phyloP scores from a whole-genome alignment of 108 stramenopile species.

The Mayamaea pseudoterrestris region DNA sequence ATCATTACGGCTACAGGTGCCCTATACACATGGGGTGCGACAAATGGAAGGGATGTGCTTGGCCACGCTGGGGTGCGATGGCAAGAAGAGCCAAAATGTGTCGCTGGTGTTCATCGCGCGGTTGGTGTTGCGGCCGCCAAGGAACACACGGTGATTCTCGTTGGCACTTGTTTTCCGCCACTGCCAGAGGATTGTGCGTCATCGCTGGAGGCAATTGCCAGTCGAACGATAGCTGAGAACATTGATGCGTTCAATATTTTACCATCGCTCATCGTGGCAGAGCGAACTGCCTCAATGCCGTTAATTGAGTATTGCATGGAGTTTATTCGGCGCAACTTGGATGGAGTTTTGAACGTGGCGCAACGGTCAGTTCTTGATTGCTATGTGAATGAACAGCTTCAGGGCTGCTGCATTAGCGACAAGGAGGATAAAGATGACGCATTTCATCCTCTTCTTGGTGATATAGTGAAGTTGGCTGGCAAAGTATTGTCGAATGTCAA shows the following conservation, averaged over 20 bases:
- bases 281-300: slow-evolving; percentile 20
- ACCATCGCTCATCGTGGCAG: slow-evolving; percentile 49
- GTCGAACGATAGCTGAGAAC: slow-evolving; percentile 35
- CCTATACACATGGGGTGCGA: slow-evolving; percentile 70
- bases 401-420: neutral
- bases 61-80: slow-evolving; percentile 72
- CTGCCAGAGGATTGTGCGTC: slow-evolving; percentile 9
- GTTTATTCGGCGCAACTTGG: slow-evolving; percentile 60
- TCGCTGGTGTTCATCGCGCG: slow-evolving; percentile 63
- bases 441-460: slow-evolving; percentile 54
- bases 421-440: slow-evolving; percentile 17
- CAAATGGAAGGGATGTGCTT: slow-evolving; percentile 39
- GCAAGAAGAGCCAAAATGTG: slow-evolving; percentile 59
- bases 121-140: slow-evolving; percentile 64
- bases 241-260: slow-evolving; percentile 74
- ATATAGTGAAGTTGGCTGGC: too few relatives aligned
- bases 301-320: slow-evolving; percentile 46
- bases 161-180: slow-evolving; percentile 56
- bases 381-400: slow-evolving; percentile 30
- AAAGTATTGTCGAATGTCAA: neutral
- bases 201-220: slow-evolving; percentile 40
- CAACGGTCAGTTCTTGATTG: slow-evolving; percentile 40
- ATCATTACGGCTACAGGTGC: slow-evolving; percentile 59
- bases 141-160: slow-evolving; percentile 68
- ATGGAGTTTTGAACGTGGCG: slow-evolving; percentile 60